These are phyloP conservation scores for Metschnikowia gruessii DNA, from an alignment of 805 yeast genomes.

Conservation along the genomic window DNA sequence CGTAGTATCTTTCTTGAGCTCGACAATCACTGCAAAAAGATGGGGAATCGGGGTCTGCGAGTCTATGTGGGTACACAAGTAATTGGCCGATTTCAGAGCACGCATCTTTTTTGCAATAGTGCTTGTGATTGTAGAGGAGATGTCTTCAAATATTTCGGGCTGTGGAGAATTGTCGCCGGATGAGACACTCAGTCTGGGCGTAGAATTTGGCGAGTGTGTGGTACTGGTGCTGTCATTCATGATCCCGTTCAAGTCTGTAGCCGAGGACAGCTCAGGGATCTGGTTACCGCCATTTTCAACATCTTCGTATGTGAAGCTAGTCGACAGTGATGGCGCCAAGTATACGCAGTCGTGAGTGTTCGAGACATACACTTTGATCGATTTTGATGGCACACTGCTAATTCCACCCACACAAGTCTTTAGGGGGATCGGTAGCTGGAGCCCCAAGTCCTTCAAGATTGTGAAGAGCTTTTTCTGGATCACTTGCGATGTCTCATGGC, in stretches of 20 bases:
- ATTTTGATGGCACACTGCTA: conserved; percentile 27
- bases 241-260: neutral
- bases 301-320: conserved; percentile 43
- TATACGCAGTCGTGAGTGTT: conserved; percentile 41
- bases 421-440: conserved; percentile 39
- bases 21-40: conserved; percentile 51
- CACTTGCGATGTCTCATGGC: conserved; percentile 38
- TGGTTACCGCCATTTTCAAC: conserved; percentile 37
- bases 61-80: conserved; percentile 36
- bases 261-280: conserved; percentile 17
- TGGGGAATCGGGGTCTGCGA: conserved; percentile 46
- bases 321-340: conserved; percentile 38
- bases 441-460: conserved; percentile 35
- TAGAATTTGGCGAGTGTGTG: neutral
- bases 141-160: neutral
- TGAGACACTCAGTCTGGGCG: conserved; percentile 4
- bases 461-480: conserved; percentile 33
- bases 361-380: conserved; percentile 33
- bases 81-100: conserved; percentile 34
- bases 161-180: neutral
- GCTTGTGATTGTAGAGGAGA: conserved; percentile 2
- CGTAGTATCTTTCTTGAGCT: conserved; percentile 39
- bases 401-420: conserved; percentile 26
- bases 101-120: conserved; percentile 20
- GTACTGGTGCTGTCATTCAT: neutral